Evolutionary conservation across 768 basidiomycete species (phyloP), one percentile per base, ranked within the genome.

Genomic region (Exidia glandulosa): DNA sequence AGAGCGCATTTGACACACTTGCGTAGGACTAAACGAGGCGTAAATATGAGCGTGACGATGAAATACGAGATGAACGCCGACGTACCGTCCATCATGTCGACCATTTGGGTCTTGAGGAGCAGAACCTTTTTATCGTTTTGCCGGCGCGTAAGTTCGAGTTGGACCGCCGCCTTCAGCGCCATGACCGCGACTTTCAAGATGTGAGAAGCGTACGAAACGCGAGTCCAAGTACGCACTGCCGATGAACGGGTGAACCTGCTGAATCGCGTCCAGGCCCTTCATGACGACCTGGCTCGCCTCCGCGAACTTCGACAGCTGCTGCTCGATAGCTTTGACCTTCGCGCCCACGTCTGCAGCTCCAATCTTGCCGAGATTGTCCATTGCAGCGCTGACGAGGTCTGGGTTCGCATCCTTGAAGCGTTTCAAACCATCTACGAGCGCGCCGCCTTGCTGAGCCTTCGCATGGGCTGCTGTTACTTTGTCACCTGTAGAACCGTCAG

Each of bases 161-260:
- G 50, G 25, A 54, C 30, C 16, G 50, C 50, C 50, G 50, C 61
- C 57, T 58, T 55, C 34, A 59, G 52, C 23, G 61, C 61, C 13
- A 59, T 2, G 1, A 61, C 57, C 7, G 36, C 57, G 10, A 59
- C 61, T 61, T 29, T 10, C 3, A 36, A 10, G 27, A 57, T 30
- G 27, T 14, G 14, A 30, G 27, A 30, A 34, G 23, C 10, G 25
- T 3, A 19, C 33, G 30, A 6, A 9, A 7, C 9, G 30, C 25
- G 31, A 2, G 27, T 16, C 10, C 29, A 27, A 23, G 37, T 3
- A 58, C 57, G 13, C 37, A 61, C 61, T 57, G 32, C 23, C 27
- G n/a, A 59, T 32, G 32, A 58, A 52, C 48, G 61, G 61, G 29
- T 61, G 61, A 23, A 61, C n/a, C 45, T 34, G 32, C 34, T 30